phyloP scores from a whole-genome alignment of 345 rosid species.

The Syzygium aqueum region DNA sequence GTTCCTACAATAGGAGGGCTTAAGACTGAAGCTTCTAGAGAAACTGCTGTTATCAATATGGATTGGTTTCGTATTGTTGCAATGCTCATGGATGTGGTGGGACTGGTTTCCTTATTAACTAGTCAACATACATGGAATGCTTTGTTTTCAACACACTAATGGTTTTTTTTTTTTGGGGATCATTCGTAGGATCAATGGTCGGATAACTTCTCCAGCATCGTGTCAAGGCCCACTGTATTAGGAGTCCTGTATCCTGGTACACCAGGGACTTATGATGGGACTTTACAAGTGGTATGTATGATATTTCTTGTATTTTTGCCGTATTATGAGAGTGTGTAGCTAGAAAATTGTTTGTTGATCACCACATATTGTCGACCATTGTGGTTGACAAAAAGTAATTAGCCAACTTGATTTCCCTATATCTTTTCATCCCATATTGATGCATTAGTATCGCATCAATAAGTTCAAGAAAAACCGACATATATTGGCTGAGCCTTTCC shows the following conservation, averaged over 20 bases:
- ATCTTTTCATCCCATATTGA: neutral
- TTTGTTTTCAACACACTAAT: neutral
- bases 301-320: neutral
- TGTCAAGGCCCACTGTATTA: slow-evolving; percentile 26
- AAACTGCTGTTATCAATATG: neutral
- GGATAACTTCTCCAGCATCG: slow-evolving; percentile 17
- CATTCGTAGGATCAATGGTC: slow-evolving; percentile 35
- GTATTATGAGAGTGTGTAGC: neutral
- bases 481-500: neutral
- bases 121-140: neutral
- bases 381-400: neutral
- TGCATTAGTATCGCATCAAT: neutral
- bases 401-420: neutral
- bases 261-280: slow-evolving; percentile 17
- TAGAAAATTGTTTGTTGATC: neutral
- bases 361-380: neutral
- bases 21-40: slow-evolving; percentile 4
- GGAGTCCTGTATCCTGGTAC: slow-evolving; percentile 20
- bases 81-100: neutral
- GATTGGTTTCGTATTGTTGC: neutral
- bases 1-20: neutral
- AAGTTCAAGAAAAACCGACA: neutral
- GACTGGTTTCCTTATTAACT: neutral
- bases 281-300: slow-evolving; percentile 37
- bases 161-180: neutral